phyloP scores from a whole-genome alignment of 495 filamentous ascomycete species.

The Podospora pseudopauciseta region DNA sequence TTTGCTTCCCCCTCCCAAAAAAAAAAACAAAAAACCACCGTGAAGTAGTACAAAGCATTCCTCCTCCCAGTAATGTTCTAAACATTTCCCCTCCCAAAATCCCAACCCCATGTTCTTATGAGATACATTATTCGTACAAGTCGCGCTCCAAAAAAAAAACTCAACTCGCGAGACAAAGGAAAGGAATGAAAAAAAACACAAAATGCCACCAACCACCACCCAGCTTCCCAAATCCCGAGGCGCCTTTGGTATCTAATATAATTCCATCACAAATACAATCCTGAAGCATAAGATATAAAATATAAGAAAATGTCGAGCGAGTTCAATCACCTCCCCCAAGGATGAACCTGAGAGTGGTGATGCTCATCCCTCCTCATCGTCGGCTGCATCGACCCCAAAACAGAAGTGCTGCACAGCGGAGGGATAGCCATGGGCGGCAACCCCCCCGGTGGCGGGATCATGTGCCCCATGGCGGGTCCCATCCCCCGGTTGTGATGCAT shows the following conservation, averaged over 20 bases:
- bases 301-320: not conserved
- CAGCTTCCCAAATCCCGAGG: not conserved
- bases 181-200: not conserved
- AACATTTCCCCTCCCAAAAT: not conserved
- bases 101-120: not conserved
- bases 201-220: not conserved
- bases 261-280: constrained; percentile 13
- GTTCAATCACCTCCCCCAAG: constrained; percentile 28
- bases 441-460: constrained; percentile 25
- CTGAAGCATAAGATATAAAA: not conserved
- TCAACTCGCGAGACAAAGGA: not conserved
- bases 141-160: too few relatives aligned
- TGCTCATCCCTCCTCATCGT: constrained; percentile 32
- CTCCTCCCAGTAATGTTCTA: not conserved
- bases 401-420: constrained; percentile 33
- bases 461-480: constrained; percentile 24
- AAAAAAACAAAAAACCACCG: too few relatives aligned
- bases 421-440: constrained; percentile 45
- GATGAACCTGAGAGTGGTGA: constrained; percentile 19
- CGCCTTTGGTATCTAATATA: constrained; percentile 21
- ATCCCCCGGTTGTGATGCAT: constrained; percentile 21
- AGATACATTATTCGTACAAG: constrained; percentile 13
- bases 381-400: constrained; percentile 37
- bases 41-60: not conserved
- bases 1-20: not conserved